phyloP scores from a whole-genome alignment of 2,329 filamentous ascomycete genomes.

The Trichoderma citrinoviride region DNA sequence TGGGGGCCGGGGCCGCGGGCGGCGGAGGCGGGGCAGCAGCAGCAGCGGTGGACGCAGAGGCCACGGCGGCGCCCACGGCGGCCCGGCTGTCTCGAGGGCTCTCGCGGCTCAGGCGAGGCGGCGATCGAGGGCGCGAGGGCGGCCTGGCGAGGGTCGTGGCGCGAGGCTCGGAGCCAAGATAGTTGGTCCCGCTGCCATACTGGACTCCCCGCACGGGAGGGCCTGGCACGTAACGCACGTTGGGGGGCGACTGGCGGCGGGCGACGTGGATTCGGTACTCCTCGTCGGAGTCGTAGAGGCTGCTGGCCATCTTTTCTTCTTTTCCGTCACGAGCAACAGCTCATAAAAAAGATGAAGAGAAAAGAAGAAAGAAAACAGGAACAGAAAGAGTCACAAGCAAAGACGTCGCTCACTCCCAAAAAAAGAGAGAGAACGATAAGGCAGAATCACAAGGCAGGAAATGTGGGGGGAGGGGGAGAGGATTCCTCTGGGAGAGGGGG shows the following conservation, averaged over 20 bases:
- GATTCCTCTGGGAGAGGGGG: no score
- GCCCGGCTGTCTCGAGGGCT: slow-evolving; percentile 39
- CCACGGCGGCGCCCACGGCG: neutral
- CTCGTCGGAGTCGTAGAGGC: slow-evolving; percentile 52
- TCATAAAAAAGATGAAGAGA: no score
- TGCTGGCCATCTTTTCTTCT: slow-evolving; percentile 22
- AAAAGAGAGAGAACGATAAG: neutral
- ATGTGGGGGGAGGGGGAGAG: neutral
- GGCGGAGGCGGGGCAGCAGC: slow-evolving; percentile 26
- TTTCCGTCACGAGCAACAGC: no score
- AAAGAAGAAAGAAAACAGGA: neutral
- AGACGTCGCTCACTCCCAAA: neutral
- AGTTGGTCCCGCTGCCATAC: slow-evolving; percentile 44
- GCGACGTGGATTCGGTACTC: slow-evolving; percentile 53
- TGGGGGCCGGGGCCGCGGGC: slow-evolving; percentile 28
- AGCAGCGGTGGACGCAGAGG: neutral
- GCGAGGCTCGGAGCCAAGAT: slow-evolving; percentile 45
- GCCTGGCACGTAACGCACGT: slow-evolving; percentile 48
- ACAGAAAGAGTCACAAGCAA: neutral
- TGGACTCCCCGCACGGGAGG: slow-evolving; percentile 39
- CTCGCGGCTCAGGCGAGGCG: slow-evolving; percentile 45
- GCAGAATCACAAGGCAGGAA: slow-evolving; percentile 8
- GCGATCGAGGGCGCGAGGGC: slow-evolving; percentile 42
- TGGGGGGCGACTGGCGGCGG: slow-evolving; percentile 41
- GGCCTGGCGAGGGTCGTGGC: slow-evolving; percentile 46